Percentiles rank a stretch among this genome's conserved stretches.
Evolutionary conservation across 2,329 filamentous ascomycete species (phyloP).

Genomic region (Ophiostoma sp.): DNA sequence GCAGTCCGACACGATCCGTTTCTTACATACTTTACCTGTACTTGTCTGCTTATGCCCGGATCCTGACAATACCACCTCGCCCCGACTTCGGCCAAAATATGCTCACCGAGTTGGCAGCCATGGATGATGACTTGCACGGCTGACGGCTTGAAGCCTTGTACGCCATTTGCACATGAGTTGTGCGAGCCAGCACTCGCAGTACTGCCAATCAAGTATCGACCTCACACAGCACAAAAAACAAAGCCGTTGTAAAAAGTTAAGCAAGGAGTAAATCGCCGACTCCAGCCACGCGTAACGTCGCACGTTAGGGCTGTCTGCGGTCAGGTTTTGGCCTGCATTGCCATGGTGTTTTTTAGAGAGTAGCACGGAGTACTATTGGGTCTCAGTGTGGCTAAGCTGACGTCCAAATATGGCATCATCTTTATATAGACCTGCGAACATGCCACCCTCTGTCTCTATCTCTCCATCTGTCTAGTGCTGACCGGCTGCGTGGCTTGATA

Average conservation of each 20-base stretch:
- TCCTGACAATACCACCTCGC: neutral
- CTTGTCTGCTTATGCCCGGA: neutral
- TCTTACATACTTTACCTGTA: neutral
- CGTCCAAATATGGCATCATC: conserved; percentile 1
- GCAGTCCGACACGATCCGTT: neutral
- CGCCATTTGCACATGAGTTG: neutral
- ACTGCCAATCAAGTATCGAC: neutral
- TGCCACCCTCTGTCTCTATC: neutral
- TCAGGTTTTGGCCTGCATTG: neutral
- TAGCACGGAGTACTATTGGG: neutral
- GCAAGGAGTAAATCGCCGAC: neutral
- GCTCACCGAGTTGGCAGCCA: neutral
- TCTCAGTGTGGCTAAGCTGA: neutral
- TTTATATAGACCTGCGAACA: neutral
- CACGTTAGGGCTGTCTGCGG: neutral
- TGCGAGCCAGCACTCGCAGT: neutral
- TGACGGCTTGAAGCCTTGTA: neutral
- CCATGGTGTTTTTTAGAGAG: neutral
- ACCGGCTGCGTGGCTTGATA: neutral
- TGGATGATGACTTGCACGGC: neutral
- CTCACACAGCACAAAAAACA: neutral
- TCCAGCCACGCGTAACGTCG: neutral
- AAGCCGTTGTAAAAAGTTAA: neutral
- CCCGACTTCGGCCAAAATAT: neutral
- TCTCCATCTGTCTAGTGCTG: neutral